Conservation (phyloP, 2,329 filamentous ascomycete genomes). For the Lachnellula suecica region DNA sequence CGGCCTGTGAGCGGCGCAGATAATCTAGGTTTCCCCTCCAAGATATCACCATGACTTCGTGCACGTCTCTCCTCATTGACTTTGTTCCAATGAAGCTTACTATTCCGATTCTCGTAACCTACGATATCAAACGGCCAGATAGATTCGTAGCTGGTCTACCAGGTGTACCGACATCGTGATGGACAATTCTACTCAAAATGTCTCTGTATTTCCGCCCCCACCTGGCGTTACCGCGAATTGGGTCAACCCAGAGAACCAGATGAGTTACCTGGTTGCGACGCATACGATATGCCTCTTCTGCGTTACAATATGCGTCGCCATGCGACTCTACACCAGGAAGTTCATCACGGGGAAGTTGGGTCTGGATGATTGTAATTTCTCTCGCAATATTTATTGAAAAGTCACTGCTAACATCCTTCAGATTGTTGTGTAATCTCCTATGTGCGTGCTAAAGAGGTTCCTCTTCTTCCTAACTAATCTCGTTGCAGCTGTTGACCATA, state of each 20-base stretch:
- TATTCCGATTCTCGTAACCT: too few relatives aligned
- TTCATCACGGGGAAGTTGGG: not conserved
- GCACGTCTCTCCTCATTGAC: too few relatives aligned
- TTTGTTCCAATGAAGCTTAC: too few relatives aligned
- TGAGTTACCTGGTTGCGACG: not conserved
- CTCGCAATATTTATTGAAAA: not conserved
- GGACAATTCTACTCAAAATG: not conserved
- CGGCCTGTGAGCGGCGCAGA: too few relatives aligned
- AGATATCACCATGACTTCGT: too few relatives aligned
- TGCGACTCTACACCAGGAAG: constrained; percentile 3
- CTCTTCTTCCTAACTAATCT: too few relatives aligned
- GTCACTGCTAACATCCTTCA: not conserved
- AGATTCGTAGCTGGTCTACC: too few relatives aligned
- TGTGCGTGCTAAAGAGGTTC: not conserved
- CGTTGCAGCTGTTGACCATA: not conserved
- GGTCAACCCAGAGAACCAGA: constrained; percentile 2
- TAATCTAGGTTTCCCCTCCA: too few relatives aligned
- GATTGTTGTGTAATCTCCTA: constrained; percentile 1
- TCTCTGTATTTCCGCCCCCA: not conserved
- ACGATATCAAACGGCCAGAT: too few relatives aligned
- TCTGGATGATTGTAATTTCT: constrained; percentile 1
- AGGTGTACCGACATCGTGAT: too few relatives aligned
- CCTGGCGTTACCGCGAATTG: not conserved
- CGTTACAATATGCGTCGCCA: not conserved
- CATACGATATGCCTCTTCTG: not conserved